phyloP scores from a whole-genome alignment of 495 filamentous ascomycete species.

The Haplographium delicatum region DNA sequence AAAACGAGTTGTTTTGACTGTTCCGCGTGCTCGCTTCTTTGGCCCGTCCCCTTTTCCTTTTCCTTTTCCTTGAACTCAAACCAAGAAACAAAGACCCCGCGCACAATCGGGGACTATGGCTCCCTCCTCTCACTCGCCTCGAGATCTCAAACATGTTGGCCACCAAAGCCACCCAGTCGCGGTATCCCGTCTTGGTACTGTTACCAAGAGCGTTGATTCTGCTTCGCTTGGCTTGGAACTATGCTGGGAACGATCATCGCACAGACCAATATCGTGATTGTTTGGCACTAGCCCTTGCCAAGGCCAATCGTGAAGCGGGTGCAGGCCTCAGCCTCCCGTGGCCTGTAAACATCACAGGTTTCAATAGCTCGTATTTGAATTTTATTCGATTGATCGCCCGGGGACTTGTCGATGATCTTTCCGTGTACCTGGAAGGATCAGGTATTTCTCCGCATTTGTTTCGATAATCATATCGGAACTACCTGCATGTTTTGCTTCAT shows the following conservation, averaged over 20 bases:
- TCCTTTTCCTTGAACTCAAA: background rate
- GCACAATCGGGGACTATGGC: no score
- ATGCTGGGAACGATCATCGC: constrained; percentile 17
- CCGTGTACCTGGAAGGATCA: background rate
- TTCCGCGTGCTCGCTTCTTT: background rate
- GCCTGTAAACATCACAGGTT: constrained; percentile 1
- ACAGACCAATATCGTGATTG: constrained; percentile 15
- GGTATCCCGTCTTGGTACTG: constrained; percentile 10
- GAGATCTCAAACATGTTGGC: constrained; percentile 3
- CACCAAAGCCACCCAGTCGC: background rate
- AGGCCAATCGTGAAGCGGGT: background rate
- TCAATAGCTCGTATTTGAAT: constrained; percentile 1
- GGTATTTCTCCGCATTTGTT: constrained; percentile 19
- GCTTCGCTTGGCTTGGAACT: constrained; percentile 15
- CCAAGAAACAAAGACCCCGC: background rate
- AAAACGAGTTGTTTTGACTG: background rate
- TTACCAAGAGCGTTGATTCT: background rate
- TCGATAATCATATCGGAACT: constrained; percentile 11
- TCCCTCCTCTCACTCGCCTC: background rate
- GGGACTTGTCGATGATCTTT: background rate
- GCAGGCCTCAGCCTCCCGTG: background rate
- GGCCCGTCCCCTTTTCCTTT: background rate
- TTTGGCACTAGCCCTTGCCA: constrained; percentile 12
- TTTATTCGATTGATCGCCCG: constrained; percentile 10
- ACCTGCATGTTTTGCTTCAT: constrained; percentile 10